A percentile compares a stretch with the other conserved stretches of the same genome.
Conservation (phyloP, 2,329 filamentous ascomycete species). For the Sphaerostilbella broomeana region DNA sequence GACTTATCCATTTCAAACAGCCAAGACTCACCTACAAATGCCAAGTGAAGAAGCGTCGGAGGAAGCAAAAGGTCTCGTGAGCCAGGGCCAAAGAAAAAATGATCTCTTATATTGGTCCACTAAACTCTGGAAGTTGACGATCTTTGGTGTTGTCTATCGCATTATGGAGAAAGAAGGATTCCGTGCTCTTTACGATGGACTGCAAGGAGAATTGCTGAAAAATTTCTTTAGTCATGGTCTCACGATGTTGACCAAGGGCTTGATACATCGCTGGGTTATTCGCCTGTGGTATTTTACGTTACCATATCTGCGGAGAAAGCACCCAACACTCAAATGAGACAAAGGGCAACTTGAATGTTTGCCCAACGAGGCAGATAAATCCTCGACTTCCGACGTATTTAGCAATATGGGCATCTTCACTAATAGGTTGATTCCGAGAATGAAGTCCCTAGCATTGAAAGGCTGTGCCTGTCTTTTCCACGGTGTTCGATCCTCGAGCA, state of each 20-base stretch:
- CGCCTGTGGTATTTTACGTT: constrained; percentile 57
- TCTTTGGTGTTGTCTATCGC: constrained; percentile 56
- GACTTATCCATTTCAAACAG: constrained; percentile 81
- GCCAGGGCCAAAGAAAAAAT: constrained; percentile 1
- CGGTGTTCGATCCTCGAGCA: constrained; percentile 74
- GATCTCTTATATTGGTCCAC: constrained; percentile 14
- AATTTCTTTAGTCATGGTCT: constrained; percentile 81
- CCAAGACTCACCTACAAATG: constrained; percentile 73
- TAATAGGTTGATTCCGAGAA: too few relatives aligned
- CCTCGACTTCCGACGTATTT: too few relatives aligned
- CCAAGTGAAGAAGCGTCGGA: constrained; percentile 18
- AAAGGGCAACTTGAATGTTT: too few relatives aligned
- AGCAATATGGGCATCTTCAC: too few relatives aligned
- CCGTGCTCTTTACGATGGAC: constrained; percentile 64
- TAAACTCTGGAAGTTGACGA: constrained; percentile 36
- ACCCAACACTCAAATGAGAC: constrained; percentile 11
- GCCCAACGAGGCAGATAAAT: too few relatives aligned
- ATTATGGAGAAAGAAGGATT: constrained; percentile 59
- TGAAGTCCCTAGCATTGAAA: constrained; percentile 83
- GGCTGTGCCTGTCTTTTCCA: constrained; percentile 69
- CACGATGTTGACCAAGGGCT: constrained; percentile 81
- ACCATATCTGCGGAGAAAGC: constrained; percentile 20
- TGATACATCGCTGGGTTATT: constrained; percentile 65
- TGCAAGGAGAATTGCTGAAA: constrained; percentile 70
- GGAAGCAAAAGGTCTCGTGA: constrained; percentile 11